Evolutionary conservation across 345 rosid genomes (phyloP), one percentile per base, ranked within the genome.

Genomic region (Limnanthes douglasii): DNA sequence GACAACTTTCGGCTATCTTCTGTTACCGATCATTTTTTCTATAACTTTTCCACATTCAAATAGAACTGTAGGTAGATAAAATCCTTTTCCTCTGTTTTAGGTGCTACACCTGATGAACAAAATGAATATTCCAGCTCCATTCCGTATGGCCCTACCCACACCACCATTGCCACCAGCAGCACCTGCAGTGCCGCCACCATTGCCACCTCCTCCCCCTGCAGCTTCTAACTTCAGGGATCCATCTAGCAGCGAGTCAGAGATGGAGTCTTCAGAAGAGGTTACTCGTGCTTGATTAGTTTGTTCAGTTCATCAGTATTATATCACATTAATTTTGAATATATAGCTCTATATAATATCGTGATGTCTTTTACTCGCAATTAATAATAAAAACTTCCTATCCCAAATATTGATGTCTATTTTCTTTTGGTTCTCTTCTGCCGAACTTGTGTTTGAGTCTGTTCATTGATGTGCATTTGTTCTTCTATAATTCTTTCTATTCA

Each of bases 111-210:
- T 90, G 55, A 90, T 90, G 98, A 90, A 90, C 64, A 90, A 90
- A 77, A 84, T 90, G 98, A 84, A 80, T 57, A 75, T 90, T 58
- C 98, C 95, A 54, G 86, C 96, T 49, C 98, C 95, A 24, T 84
- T 90, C 60, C 77, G 93, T 17, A 61, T 80, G 74, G 92, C 95
- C 49, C 61, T 77, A 34, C 98, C 94, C 14, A 90, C 94, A 20
- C 98, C 92, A 10, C 95, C 94, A 33, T 61, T 80, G 37, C 94
- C 95, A 37, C 66, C 77, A 44, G 60, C 78, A 23, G 61, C 31
- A 11, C 59, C 73, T 21, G 51, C 61, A 18, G 72, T 47, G 21
- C 54, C 44, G 32, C 68, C 43, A 28, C 72, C 70, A 22, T 70
- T 68, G 8, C 60, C 58, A 3, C 79, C 73, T 18, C 69, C 64